These are phyloP conservation scores for Bipolaris oryzae DNA, from an alignment of 2,329 filamentous ascomycete species.

Conservation along the genomic window DNA sequence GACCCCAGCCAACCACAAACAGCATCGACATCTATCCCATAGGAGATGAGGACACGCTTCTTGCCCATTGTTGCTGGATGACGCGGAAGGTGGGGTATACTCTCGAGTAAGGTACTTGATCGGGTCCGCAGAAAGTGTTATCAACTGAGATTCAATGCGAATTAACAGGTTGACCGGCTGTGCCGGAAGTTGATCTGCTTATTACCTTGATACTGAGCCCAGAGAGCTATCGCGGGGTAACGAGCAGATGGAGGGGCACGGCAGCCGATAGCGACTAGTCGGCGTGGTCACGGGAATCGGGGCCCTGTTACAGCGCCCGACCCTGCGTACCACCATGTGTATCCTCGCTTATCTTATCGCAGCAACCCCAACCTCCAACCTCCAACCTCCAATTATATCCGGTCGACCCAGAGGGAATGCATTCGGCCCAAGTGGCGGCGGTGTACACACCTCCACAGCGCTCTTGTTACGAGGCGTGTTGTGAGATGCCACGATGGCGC, in stretches of 20 bases:
- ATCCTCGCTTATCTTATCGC: slow-evolving; percentile 6
- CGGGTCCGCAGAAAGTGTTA: neutral
- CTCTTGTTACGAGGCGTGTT: neutral
- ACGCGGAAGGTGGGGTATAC: neutral
- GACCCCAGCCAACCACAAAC: slow-evolving; percentile 73
- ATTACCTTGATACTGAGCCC: slow-evolving; percentile 6
- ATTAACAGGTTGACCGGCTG: neutral
- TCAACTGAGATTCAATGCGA: neutral
- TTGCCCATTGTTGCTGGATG: slow-evolving; percentile 46
- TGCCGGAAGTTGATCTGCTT: slow-evolving; percentile 7
- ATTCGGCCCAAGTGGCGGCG: neutral
- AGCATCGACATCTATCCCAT: slow-evolving; percentile 75
- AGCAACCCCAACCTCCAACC: slow-evolving; percentile 7
- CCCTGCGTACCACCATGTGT: neutral
- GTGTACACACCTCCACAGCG: neutral
- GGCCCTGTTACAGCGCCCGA: neutral
- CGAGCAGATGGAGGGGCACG: slow-evolving; percentile 6
- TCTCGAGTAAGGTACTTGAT: neutral
- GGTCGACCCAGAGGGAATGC: neutral
- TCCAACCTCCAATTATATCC: neutral
- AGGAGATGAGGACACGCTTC: slow-evolving; percentile 63
- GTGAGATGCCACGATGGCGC: neutral
- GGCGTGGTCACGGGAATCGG: neutral
- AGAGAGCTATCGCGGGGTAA: slow-evolving; percentile 20
- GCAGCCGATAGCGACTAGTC: slow-evolving; percentile 13